phyloP scores from a whole-genome alignment of 345 rosid genomes.

The Hevea brasiliensis region DNA sequence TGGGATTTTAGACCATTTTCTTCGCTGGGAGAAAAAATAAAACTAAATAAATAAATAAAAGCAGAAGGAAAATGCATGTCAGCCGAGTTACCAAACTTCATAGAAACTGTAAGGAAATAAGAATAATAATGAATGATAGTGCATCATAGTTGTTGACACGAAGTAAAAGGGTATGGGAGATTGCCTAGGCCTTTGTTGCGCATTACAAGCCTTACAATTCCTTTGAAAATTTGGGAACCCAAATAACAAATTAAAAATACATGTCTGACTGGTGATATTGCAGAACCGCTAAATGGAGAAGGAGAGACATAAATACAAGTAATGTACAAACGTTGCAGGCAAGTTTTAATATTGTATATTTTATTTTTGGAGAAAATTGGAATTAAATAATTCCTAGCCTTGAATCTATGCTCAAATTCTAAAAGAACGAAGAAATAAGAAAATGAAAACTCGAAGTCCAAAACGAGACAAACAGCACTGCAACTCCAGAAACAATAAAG shows the following conservation, averaged over 20 bases:
- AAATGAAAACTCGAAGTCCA: constrained; percentile 24
- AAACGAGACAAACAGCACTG: constrained; percentile 19
- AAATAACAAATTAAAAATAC: background rate
- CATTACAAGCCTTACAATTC: constrained; percentile 44
- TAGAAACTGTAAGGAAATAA: constrained; percentile 30
- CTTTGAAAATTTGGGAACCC: constrained; percentile 27
- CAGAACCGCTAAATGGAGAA: constrained; percentile 5
- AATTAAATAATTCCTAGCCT: background rate
- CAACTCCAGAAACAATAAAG: constrained; percentile 24
- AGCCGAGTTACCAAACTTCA: constrained; percentile 28
- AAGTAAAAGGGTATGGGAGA: constrained; percentile 26
- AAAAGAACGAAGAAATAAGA: constrained; percentile 16
- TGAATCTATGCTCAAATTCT: constrained; percentile 11
- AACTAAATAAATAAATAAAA: background rate
- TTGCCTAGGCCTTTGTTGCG: constrained; percentile 26
- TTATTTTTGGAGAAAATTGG: background rate
- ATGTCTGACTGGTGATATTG: constrained; percentile 12
- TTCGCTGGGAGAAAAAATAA: constrained; percentile 14
- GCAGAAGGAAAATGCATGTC: constrained; percentile 41
- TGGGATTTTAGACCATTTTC: constrained; percentile 15
- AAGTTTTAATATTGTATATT: background rate
- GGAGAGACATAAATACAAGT: background rate
- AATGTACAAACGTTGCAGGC: background rate
- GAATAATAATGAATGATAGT: constrained; percentile 28
- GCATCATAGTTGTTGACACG: constrained; percentile 26